Evolutionary conservation across 495 filamentous ascomycete species (phyloP), one percentile per base, ranked within the genome.

Genomic region (Tuber borchii): DNA sequence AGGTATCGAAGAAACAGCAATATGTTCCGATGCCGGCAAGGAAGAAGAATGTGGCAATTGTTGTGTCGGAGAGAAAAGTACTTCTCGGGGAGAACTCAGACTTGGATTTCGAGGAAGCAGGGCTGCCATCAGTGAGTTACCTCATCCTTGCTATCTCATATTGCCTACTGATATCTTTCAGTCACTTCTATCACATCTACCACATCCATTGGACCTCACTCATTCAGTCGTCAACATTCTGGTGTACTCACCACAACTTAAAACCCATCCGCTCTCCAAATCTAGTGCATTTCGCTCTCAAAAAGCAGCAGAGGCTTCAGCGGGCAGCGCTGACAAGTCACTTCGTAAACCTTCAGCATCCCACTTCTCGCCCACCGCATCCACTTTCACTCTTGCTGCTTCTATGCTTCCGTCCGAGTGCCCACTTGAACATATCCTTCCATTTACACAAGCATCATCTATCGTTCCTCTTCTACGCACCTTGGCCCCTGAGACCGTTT

Each of bases 211-310:
- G 46, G 73, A 79, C 34, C 70, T 82, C 12, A 51, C 74, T 17
- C 43, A 70, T 31, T 76, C 80, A 26, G 71, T 65, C 7, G 73
- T 79, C 14, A 71, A 82, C 40, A 82, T 82, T 71, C 75, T 82
- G n/a, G 75, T 82, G 42, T 74, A 71, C 39, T 82, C 80, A 12
- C 80, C 80, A 16, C 80, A 82, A 51, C 77, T 81, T 61, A 78
- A 73, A 56, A 71, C 69, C 5, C 79, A 81, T 20, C 79, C 77
- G 1, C 69, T 80, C 20, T 69, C 73, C 17, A 71, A 70, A 48
- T 42, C 46, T 17, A 10, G 56, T 31, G 56, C 56, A 31, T 65
- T 65, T 31, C 56, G 56, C 56, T 65, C 56, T 31, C 56, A 65
- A 65, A 31, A 26, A 26, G 22, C 56, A 8, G 56, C 56, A 26